Evolutionary conservation across 2,329 filamentous ascomycete species (phyloP).

Genomic region (Drechslerella coelobrocha): DNA sequence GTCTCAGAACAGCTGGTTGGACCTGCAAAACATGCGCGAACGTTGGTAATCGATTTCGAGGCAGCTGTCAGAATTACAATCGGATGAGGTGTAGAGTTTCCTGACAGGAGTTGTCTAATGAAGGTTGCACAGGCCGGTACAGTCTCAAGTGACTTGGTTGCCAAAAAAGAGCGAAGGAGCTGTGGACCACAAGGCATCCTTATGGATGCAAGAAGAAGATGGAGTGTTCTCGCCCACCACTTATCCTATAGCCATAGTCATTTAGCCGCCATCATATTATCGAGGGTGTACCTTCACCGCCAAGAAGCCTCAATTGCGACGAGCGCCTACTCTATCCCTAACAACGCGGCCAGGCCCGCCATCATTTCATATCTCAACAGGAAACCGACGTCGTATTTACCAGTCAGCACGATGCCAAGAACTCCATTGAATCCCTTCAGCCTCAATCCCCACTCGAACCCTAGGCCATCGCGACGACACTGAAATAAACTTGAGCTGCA

Average conservation of each 20-base stretch:
- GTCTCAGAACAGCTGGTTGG: constrained; percentile 39
- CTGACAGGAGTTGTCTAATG: constrained; percentile 10
- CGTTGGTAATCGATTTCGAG: constrained; percentile 37
- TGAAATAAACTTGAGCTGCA: constrained; percentile 29
- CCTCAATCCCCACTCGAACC: constrained; percentile 27
- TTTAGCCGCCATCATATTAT: constrained; percentile 25
- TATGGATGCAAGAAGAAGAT: constrained; percentile 24
- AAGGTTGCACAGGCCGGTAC: constrained; percentile 22
- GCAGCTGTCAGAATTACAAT: background rate
- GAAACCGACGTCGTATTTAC: constrained; percentile 33
- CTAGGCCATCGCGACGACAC: constrained; percentile 18
- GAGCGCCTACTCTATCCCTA: constrained; percentile 12
- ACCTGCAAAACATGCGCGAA: constrained; percentile 47
- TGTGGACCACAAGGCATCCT: constrained; percentile 29
- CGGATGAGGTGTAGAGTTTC: background rate
- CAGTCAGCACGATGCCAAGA: constrained; percentile 23
- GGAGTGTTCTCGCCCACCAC: constrained; percentile 44
- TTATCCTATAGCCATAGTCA: background rate
- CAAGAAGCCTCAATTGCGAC: constrained; percentile 16
- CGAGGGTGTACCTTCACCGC: constrained; percentile 7
- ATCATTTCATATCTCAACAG: constrained; percentile 17
- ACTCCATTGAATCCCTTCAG: constrained; percentile 31
- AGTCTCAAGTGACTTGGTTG: constrained; percentile 14
- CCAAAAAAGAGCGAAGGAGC: constrained; percentile 20
- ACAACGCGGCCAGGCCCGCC: constrained; percentile 20